Base-by-base conservation (phyloP, 768 basidiomycete species). In the Kwoniella newhampshirensis region DNA sequence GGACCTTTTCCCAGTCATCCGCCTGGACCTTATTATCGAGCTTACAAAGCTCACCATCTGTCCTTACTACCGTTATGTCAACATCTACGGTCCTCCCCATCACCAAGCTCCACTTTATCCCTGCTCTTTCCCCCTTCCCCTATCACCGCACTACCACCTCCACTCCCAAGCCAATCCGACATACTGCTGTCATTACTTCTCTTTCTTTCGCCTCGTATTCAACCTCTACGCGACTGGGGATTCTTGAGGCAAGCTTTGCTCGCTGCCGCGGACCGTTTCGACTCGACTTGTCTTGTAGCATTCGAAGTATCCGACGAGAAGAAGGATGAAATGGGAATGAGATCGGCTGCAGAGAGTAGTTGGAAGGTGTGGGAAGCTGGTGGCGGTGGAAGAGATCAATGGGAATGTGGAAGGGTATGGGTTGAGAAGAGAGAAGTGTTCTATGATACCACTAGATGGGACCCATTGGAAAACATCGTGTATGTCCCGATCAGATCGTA, bases 331-430 rank as follows among this genome's bases (percentile, higher is more conserved):
- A 72, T 60, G 0, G 82, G 78, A 12, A 97, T 98, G 93, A 80
- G 81, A 50, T 85, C 88, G 51, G 87, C 86, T 0, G 89, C 92
- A 4, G 84, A 84, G 53, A 83, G 88, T 0, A 87, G 88, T 68
- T 97, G 91, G 91, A 84, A 87, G 60, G 84, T 96, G 0, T 88
- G 86, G 82, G 76, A 81, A 21, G 73, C 68, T 4, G 81, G 82
- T 53, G 76, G 79, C 44, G 51, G 64, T 59, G 11, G 75, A 67
- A 30, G 80, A 75, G 11, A 67, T 57, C 53, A 90, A 55, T 93
- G 89, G 89, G 93, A 94, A 76, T 85, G 96, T 81, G 89, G 89
- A 0, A 87, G 90, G 63, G 86, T 93, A 17, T 99, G 94, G 90
- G 86, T 89, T 1, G 93, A 99, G 77, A 93, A 94, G 79, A 80